Conservation (phyloP, 768 basidiomycete species). For the Russula sp. region DNA sequence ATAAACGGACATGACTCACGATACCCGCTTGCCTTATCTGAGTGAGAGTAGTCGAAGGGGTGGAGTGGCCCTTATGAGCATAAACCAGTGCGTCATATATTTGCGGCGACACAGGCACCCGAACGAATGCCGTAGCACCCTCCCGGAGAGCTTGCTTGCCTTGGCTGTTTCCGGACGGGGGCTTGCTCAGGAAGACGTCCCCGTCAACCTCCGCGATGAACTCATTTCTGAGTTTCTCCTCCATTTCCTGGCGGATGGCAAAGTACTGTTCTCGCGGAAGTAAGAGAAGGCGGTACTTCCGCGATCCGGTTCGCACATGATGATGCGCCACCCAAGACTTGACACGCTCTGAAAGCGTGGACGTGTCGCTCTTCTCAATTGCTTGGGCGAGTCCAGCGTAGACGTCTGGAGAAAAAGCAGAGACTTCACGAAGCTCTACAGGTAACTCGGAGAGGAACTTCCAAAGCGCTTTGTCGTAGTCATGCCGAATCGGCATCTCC, state of each 20-base stretch:
- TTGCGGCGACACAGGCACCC: constrained; percentile 59
- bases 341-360: constrained; percentile 35
- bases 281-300: constrained; percentile 50
- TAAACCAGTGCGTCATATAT: constrained; percentile 66
- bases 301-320: constrained; percentile 56
- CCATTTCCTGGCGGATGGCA: constrained; percentile 42
- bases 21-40: constrained; percentile 54
- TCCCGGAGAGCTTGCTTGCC: constrained; percentile 29
- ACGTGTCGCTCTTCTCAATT: constrained; percentile 35
- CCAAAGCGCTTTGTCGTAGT: constrained; percentile 46
- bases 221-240: constrained; percentile 44
- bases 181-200: constrained; percentile 25
- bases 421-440: constrained; percentile 53
- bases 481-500: constrained; percentile 54
- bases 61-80: constrained; percentile 54
- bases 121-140: constrained; percentile 45
- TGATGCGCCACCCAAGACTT: constrained; percentile 54
- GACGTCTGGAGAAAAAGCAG: constrained; percentile 47
- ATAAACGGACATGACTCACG: constrained; percentile 36
- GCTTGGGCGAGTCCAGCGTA: constrained; percentile 49
- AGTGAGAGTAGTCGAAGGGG: constrained; percentile 47
- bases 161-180: constrained; percentile 10
- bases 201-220: constrained; percentile 41
- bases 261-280: constrained; percentile 57
- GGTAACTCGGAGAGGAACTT: constrained; percentile 48